A percentile compares a stretch with the other conserved stretches of the same genome.
Evolutionary conservation across 164 flowering plant species (phyloP).

Genomic region (Dillenia turbinata): DNA sequence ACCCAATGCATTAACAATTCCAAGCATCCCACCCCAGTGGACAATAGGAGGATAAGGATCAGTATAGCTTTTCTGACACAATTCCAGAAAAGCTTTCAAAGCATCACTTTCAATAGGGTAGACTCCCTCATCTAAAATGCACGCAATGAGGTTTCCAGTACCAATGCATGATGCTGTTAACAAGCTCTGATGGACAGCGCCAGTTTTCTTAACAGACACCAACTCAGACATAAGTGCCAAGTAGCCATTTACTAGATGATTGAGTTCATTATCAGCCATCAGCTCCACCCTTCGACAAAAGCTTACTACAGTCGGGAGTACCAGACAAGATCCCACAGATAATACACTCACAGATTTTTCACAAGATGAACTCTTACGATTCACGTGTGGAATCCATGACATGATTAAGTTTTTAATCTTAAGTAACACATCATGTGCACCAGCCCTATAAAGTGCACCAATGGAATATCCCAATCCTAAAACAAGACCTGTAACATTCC

Average conservation of each 20-base stretch:
- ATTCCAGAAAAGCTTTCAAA: slow-evolving; percentile 46
- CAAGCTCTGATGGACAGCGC: slow-evolving; percentile 54
- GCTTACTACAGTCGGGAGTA: slow-evolving; percentile 60
- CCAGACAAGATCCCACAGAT: slow-evolving; percentile 79
- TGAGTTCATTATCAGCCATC: slow-evolving; percentile 53
- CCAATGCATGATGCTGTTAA: slow-evolving; percentile 82
- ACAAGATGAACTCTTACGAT: slow-evolving; percentile 13
- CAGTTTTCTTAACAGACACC: slow-evolving; percentile 44
- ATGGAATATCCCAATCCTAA: slow-evolving; percentile 71
- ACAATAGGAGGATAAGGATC: slow-evolving; percentile 49
- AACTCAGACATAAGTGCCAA: slow-evolving; percentile 65
- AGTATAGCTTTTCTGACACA: slow-evolving; percentile 61
- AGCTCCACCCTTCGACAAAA: slow-evolving; percentile 75
- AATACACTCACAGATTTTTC: slow-evolving; percentile 32
- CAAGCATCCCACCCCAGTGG: slow-evolving; percentile 91
- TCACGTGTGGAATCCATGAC: slow-evolving; percentile 62
- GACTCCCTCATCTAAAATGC: slow-evolving; percentile 67
- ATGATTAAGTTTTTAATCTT: slow-evolving; percentile 51
- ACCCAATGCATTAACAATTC: slow-evolving; percentile 87
- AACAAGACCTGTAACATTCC: slow-evolving; percentile 89
- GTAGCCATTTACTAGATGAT: slow-evolving; percentile 49
- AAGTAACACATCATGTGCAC: slow-evolving; percentile 54
- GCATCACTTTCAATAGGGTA: slow-evolving; percentile 43
- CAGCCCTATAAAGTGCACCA: slow-evolving; percentile 63
- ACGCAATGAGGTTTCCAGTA: slow-evolving; percentile 78